Base-by-base conservation (phyloP, 1,139 yeast species). In the Williopsis jadinii region DNA sequence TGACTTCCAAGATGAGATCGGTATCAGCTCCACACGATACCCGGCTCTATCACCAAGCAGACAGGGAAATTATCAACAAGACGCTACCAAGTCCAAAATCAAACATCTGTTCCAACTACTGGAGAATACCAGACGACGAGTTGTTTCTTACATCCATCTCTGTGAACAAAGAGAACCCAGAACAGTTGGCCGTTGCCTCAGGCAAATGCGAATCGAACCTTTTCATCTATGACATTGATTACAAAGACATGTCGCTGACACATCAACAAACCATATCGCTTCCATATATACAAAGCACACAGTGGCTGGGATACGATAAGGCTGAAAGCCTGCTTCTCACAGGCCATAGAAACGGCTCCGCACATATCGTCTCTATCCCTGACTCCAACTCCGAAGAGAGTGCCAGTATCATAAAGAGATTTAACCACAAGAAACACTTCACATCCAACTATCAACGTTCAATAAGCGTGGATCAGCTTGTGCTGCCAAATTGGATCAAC, bases 251-350 rank as follows among this genome's bases (percentile, higher is more conserved):
- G 33, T 66, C 70, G 35, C 64, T 84, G 42, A 78, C 84, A 14
- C 95, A 84, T 62, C 80, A 82, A 51, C 84, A 81, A 53, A 84
- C 94, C 2, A 79, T 85, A 36, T 61, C 85, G 0, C 66, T 85
- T 35, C 87, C 92, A 1, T 75, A 77, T 45, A 80, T 84, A 33
- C 74, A 78, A 50, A 67, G 80, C 0, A 62, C 84, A 63, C 68
- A 75, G 46, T 84, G 94, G 94, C 72, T 80, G 3, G 59, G 68
- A 4, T 53, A 48, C 37, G 54, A 51, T 31, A 32, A 35, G 9
- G 49, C 49, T 12, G 66, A 67, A 30, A 46, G 52, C 11, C 62
- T 55, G 31, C 56, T 85, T 38, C 68, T 82, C 12, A 73, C 90
- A 0, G 95, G 95, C 8, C 88, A 84, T 56, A 72, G 68, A 44